Evolutionary conservation across 1,139 yeast genomes (phyloP).

Genomic region (Candida sp.): DNA sequence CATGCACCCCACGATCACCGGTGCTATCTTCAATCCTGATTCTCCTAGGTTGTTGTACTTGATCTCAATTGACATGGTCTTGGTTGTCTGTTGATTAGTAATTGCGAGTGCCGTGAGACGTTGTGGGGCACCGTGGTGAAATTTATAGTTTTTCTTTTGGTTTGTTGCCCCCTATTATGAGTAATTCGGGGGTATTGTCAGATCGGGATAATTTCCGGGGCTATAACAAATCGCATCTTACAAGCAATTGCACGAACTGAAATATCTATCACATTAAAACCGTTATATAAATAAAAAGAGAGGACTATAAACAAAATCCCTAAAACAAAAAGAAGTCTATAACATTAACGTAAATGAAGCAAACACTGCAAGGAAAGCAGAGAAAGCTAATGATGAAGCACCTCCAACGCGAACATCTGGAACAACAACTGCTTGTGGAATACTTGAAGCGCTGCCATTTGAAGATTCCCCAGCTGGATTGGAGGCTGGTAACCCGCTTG

Average conservation of each 20-base stretch:
- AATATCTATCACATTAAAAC: too few relatives aligned
- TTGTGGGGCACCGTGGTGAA: neutral
- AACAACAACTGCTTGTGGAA: neutral
- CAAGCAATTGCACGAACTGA: too few relatives aligned
- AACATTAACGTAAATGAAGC: neutral
- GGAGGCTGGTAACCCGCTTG: neutral
- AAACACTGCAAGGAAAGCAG: neutral
- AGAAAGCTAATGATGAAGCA: neutral
- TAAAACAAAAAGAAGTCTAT: too few relatives aligned
- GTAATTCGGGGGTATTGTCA: too few relatives aligned
- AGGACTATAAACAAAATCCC: too few relatives aligned
- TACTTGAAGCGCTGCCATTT: neutral
- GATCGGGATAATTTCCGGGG: too few relatives aligned
- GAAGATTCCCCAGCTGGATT: neutral
- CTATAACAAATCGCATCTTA: too few relatives aligned
- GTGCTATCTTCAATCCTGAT: constrained; percentile 57
- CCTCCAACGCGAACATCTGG: neutral
- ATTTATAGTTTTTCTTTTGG: neutral
- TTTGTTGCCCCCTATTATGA: too few relatives aligned
- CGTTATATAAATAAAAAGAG: too few relatives aligned
- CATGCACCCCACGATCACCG: constrained; percentile 62
- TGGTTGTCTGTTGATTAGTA: neutral
- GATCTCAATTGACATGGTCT: constrained; percentile 11
- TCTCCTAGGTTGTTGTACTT: constrained; percentile 33
- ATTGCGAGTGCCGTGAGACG: neutral